Evolutionary conservation across 768 basidiomycete species (phyloP).

Genomic region (Boletellus ananas): DNA sequence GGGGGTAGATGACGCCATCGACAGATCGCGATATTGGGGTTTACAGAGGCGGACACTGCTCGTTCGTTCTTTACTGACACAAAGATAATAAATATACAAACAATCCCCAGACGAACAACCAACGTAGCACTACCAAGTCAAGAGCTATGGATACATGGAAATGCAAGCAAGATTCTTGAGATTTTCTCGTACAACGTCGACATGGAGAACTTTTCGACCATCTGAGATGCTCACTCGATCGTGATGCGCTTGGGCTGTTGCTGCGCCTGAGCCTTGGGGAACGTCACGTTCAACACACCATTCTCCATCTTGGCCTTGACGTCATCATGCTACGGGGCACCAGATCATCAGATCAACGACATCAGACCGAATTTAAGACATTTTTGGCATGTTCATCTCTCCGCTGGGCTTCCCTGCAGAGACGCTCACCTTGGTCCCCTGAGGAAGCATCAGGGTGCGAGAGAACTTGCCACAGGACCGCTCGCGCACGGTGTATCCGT

Average conservation of each 20-base stretch:
- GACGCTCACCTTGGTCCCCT: conserved; percentile 42
- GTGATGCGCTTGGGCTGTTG: conserved; percentile 43
- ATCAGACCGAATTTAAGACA: background rate
- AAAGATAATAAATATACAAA: no score
- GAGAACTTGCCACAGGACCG: conserved; percentile 47
- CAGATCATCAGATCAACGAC: background rate
- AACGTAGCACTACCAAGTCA: background rate
- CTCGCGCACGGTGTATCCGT: conserved; percentile 39
- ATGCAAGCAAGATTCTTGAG: background rate
- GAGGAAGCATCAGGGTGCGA: conserved; percentile 45
- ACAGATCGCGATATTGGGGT: no score
- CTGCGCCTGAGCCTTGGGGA: conserved; percentile 45
- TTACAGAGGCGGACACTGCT: no score
- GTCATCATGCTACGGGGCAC: conserved; percentile 22
- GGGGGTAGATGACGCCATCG: no score
- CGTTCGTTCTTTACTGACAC: no score
- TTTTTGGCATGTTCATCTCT: no score
- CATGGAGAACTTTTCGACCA: no score
- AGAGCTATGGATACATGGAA: background rate
- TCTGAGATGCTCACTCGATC: conserved; percentile 19
- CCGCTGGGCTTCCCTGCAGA: no score
- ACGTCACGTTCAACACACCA: conserved; percentile 50
- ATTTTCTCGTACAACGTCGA: background rate
- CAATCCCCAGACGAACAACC: no score
- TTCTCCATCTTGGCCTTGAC: conserved; percentile 47